Base-by-base conservation (phyloP, 2,329 filamentous ascomycete genomes). In the Fusarium cicatricum region DNA sequence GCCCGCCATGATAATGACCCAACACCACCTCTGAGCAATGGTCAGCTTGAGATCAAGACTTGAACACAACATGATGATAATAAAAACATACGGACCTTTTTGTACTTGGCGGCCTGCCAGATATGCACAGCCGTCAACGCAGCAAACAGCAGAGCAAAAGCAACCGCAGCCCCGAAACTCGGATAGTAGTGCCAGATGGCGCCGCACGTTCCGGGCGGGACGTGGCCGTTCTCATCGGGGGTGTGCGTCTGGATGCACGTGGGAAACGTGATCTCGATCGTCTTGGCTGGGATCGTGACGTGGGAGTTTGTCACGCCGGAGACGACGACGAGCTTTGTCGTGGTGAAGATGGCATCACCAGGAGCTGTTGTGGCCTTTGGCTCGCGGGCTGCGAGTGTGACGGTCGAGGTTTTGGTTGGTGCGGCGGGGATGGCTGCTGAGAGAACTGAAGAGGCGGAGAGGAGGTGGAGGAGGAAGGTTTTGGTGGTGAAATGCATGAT, bases 1-100 rank as follows among this genome's bases (percentile, higher is more conserved):
- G n/a, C 67, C 60, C n/a, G 71, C 73, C 73, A 74, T 75, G 57
- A 72, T 67, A 28, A 75, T 73, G 10, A 73, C 72, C 73, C 72
- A 75, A 29, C 69, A 74, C 64, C 72, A 75, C 37, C 50, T 52
- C 66, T 69, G n/a, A 1, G 31, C 4, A 0, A 8, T 7, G 8
- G 19, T 60, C 32, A 59, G 49, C 3, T 11, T 1, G 11, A 5
- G 2, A 3, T n/a, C n/a, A n/a, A n/a, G n/a, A n/a, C n/a, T n/a
- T n/a, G n/a, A n/a, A n/a, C n/a, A n/a, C 68, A 17, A 10, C 0
- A 62, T 31, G n/a, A 16, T 62, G 52, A 23, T 23, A 10, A 52
- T 21, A 3, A 46, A 26, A 58, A 70, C 47, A 5, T 48, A 66
- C 55, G 23, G 4, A 69, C 63, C 63, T 68, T 68, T 15, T 61